Evolutionary conservation across 2,329 filamentous ascomycete genomes (phyloP).

Genomic region (Sporothrix sp.): DNA sequence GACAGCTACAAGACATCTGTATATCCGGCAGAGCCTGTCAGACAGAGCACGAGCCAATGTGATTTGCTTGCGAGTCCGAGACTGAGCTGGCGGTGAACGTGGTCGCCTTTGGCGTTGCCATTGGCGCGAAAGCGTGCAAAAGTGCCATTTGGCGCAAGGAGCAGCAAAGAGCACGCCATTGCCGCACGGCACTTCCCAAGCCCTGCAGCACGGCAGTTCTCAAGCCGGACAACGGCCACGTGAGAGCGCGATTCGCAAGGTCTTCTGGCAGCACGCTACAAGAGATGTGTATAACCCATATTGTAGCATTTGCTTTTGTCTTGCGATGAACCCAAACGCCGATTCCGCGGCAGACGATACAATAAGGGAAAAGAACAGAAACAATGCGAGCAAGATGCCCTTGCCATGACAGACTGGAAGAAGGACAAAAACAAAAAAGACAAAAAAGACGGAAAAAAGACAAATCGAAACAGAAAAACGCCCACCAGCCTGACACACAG

Average conservation of each 20-base stretch:
- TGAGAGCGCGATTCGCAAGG: too few relatives aligned
- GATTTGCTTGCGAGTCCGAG: neutral
- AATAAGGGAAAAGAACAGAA: too few relatives aligned
- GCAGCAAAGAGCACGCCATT: slow-evolving; percentile 1
- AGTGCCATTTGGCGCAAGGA: neutral
- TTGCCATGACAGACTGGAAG: neutral
- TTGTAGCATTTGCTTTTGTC: too few relatives aligned
- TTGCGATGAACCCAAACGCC: too few relatives aligned
- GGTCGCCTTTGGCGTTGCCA: neutral
- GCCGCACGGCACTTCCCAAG: neutral
- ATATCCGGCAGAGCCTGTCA: too few relatives aligned
- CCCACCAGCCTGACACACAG: too few relatives aligned
- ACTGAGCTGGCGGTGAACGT: too few relatives aligned
- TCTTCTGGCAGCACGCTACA: too few relatives aligned
- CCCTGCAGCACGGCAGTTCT: too few relatives aligned
- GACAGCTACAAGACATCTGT: neutral
- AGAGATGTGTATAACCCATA: too few relatives aligned
- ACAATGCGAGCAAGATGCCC: neutral
- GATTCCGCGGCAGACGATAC: too few relatives aligned
- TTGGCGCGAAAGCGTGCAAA: neutral
- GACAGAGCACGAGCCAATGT: neutral
- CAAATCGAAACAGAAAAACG: neutral
- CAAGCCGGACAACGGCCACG: neutral
- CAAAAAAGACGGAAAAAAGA: neutral
- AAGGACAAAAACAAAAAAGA: neutral